Evolutionary conservation across 192 early-diverging fungal species (phyloP).

Genomic region (Gamsiella multidivaricata): DNA sequence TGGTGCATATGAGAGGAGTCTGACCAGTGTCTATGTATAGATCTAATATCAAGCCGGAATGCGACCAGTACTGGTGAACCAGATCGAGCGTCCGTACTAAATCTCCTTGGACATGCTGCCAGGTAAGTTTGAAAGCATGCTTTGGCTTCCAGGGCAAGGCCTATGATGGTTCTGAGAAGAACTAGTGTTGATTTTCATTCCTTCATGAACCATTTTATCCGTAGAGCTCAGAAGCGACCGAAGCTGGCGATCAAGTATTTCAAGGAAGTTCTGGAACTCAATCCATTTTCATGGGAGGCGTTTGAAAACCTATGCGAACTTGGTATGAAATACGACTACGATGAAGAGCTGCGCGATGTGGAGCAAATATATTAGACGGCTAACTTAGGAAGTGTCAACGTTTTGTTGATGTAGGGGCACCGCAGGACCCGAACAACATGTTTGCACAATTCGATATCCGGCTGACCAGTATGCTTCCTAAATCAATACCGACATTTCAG

Average conservation of each 20-base stretch:
- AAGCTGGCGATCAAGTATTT: slow-evolving; percentile 55
- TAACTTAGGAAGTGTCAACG: no score
- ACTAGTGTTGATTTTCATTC: background rate
- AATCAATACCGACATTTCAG: background rate
- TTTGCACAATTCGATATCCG: slow-evolving; percentile 26
- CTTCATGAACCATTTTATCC: no score
- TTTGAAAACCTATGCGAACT: slow-evolving; percentile 62
- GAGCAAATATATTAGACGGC: background rate
- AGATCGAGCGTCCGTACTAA: slow-evolving; percentile 29
- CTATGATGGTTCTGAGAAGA: background rate
- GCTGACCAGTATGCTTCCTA: background rate
- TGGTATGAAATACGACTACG: slow-evolving; percentile 28
- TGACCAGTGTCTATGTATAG: slow-evolving; percentile 1
- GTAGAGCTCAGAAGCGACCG: slow-evolving; percentile 39
- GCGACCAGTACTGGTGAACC: background rate
- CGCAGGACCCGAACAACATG: slow-evolving; percentile 26
- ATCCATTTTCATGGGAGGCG: slow-evolving; percentile 64
- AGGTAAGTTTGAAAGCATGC: slow-evolving; percentile 10
- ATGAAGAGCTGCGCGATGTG: background rate
- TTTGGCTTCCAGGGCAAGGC: background rate
- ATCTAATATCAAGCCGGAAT: background rate
- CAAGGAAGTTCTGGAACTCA: slow-evolving; percentile 44
- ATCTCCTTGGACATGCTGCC: slow-evolving; percentile 36
- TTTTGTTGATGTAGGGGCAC: slow-evolving; percentile 10
- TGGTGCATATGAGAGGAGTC: no score